Evolutionary conservation across 352 stramenopile species (phyloP), one percentile per base, ranked within the genome.

Genomic region (Phytophthora cryptogea): DNA sequence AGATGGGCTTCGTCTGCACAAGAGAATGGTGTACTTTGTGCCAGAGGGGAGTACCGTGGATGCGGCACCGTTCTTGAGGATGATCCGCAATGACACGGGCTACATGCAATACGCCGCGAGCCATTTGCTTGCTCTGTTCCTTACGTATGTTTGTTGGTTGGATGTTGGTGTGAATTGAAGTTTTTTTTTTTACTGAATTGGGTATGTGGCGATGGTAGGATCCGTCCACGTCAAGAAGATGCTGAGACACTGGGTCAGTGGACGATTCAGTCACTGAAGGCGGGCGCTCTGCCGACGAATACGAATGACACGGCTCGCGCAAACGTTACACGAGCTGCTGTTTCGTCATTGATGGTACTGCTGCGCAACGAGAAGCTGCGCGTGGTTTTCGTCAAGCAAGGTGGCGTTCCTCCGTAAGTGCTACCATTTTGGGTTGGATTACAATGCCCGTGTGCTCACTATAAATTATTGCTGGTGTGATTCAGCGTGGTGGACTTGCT

Each of bases 261-360:
- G 86, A 58, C 74, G 5, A 81, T 92, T 16, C 80, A 91, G 59
- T 59, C 83, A 5, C 66, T 95, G 37, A 93, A 94, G 59, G 73
- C 85, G 23, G 78, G 74, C 7, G 63, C 75, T 4, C 73, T 83
- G 23, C 69, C 76, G 16, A 67, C 59, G 0, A 73, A 75, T n/a
- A 71, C 68, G 27, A 92, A 76, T 31, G 86, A 95, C 40, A 64
- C 78, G n/a, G 86, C 74, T 51, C 83, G 80, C 13, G 76, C 76
- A 5, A 92, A 90, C 35, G 72, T 90, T 30, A 92, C 80, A 26
- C 83, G 86, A 23, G 90, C 96, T 23, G 91, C 88, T 2, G 89
- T 98, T 33, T 82, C 94, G 40, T 89, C 92, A 9, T 81, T 98
- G 64, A 97, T 96, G 78, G 89, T 97, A 20, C 66, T 98, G 37